A percentile compares a stretch with the other conserved stretches of the same genome.
Conservation (phyloP, 495 filamentous ascomycete species). For the Podospora didyma region DNA sequence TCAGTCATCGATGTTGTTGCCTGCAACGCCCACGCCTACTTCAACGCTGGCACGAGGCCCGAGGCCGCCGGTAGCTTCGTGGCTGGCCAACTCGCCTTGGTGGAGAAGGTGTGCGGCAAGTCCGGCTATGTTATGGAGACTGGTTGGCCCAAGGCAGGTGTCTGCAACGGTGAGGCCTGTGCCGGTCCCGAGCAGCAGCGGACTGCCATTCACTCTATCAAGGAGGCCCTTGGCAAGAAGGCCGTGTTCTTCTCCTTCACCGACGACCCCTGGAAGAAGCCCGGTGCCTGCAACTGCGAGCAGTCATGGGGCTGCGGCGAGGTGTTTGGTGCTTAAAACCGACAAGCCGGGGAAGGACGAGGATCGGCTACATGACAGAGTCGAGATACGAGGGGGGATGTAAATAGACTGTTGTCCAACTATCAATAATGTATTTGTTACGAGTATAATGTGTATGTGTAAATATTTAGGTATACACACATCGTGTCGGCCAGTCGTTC, state of each 20-base stretch:
- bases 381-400: neutral
- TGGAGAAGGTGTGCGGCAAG: slow-evolving; percentile 66
- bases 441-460: too few species aligned
- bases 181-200: slow-evolving; percentile 64
- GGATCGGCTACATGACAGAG: neutral
- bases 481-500: neutral
- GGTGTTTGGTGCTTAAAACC: slow-evolving; percentile 48
- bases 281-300: slow-evolving; percentile 71
- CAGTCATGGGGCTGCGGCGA: slow-evolving; percentile 65
- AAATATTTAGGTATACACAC: too few species aligned
- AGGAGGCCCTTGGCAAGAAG: slow-evolving; percentile 46
- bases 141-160: slow-evolving; percentile 78
- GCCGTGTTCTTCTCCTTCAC: slow-evolving; percentile 75
- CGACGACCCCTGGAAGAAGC: slow-evolving; percentile 78
- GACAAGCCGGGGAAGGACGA: neutral
- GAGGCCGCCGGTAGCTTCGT: slow-evolving; percentile 70
- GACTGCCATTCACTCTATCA: slow-evolving; percentile 64
- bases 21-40: slow-evolving; percentile 90
- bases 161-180: slow-evolving; percentile 65
- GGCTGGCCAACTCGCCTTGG: slow-evolving; percentile 56
- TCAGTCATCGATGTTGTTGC: slow-evolving; percentile 69
- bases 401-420: too few species aligned
- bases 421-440: too few species aligned
- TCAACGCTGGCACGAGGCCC: slow-evolving; percentile 65
- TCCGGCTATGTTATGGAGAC: slow-evolving; percentile 77